Percentiles rank a stretch among this genome's conserved stretches.
Evolutionary conservation across 225 moss, liverwort and hornwort species (phyloP).

Genomic region (Sphagnum tenellum): DNA sequence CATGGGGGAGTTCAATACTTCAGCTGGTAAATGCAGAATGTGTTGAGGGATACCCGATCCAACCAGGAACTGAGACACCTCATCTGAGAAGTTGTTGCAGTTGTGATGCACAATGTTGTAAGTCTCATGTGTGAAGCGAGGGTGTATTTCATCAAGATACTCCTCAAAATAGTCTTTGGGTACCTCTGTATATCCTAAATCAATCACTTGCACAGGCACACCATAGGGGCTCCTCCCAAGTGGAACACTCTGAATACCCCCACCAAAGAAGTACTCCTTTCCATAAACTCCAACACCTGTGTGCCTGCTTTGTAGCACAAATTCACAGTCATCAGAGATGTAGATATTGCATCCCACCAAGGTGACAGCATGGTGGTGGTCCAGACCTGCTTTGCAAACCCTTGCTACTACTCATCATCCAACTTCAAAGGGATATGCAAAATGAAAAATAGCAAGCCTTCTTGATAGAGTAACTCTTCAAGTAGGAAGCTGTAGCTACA

Average conservation of each 20-base stretch:
- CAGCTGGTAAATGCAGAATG: conserved; percentile 75
- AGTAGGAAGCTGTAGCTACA: too few species aligned
- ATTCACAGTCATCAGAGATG: too few species aligned
- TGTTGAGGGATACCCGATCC: conserved; percentile 70
- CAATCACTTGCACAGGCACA: conserved; percentile 55
- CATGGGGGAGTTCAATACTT: conserved; percentile 81
- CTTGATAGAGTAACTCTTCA: too few species aligned
- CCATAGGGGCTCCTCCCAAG: conserved; percentile 81
- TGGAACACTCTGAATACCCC: conserved; percentile 78
- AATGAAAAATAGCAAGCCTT: too few species aligned
- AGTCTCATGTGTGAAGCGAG: conserved; percentile 76
- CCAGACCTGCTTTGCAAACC: too few species aligned
- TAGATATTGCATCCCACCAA: too few species aligned
- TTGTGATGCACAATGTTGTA: conserved; percentile 86
- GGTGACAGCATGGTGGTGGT: too few species aligned
- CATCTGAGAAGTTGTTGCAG: conserved; percentile 95
- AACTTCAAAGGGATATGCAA: too few species aligned
- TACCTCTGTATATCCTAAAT: conserved; percentile 74
- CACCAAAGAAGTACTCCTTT: conserved; percentile 82
- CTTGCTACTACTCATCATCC: too few species aligned
- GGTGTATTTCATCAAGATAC: conserved; percentile 66
- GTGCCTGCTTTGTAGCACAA: conserved; percentile 25
- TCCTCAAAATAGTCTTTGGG: conserved; percentile 86
- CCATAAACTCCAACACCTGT: conserved; percentile 91
- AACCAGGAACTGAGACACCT: conserved; percentile 75